These are phyloP conservation scores for Fusarium coicis DNA, from an alignment of 2,329 filamentous ascomycete species.

Conservation along the genomic window DNA sequence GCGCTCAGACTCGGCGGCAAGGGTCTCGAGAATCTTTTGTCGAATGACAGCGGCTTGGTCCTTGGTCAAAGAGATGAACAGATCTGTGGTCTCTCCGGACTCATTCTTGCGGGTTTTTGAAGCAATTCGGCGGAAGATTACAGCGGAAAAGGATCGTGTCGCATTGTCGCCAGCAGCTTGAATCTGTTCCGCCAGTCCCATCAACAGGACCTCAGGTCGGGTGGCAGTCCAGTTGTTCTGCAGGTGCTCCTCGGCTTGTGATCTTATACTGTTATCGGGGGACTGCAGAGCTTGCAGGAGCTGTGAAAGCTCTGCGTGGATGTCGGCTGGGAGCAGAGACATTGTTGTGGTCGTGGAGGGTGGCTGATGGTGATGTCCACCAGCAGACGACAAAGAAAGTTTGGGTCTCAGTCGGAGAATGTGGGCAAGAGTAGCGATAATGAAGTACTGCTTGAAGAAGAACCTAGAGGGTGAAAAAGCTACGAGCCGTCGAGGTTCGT, in stretches of 20 bases:
- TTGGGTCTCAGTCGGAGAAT: constrained; percentile 21
- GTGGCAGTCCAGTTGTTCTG: constrained; percentile 88
- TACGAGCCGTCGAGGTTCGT: constrained; percentile 35
- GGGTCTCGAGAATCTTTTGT: constrained; percentile 81
- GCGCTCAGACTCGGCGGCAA: constrained; percentile 77
- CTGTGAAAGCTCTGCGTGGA: constrained; percentile 85
- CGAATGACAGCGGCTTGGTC: constrained; percentile 83
- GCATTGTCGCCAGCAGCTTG: constrained; percentile 77
- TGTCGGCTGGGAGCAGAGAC: constrained; percentile 87
- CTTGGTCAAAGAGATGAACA: constrained; percentile 82
- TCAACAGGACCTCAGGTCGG: constrained; percentile 87
- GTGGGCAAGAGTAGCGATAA: constrained; percentile 5
- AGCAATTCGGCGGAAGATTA: constrained; percentile 93
- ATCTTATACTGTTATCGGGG: constrained; percentile 85
- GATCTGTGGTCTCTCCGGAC: constrained; percentile 78
- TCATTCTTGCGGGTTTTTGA: constrained; percentile 86
- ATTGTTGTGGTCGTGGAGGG: constrained; percentile 59
- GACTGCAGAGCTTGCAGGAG: constrained; percentile 90
- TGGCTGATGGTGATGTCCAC: constrained; percentile 46
- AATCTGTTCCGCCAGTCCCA: constrained; percentile 94
- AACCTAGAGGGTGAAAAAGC: constrained; percentile 16
- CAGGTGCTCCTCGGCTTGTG: constrained; percentile 89
- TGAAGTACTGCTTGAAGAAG: background rate
- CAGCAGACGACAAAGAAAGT: constrained; percentile 42
- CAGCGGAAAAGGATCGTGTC: constrained; percentile 90